A percentile compares a stretch with the other conserved stretches of the same genome.
phyloP scores from a whole-genome alignment of 352 stramenopile genomes.

The Phytophthora sansomeana region DNA sequence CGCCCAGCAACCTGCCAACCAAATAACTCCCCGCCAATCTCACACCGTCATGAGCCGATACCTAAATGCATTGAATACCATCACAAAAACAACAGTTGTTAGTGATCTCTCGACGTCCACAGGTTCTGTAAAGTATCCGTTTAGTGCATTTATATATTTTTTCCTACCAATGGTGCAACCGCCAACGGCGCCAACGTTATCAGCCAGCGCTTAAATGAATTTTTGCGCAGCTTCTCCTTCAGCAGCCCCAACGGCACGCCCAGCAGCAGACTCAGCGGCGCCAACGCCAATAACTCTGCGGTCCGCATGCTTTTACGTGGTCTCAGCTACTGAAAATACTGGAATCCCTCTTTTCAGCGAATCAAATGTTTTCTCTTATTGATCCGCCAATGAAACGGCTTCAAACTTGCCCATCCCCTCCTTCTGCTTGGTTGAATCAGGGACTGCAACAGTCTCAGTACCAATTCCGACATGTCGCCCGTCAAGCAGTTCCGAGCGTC shows the following conservation, averaged over 20 bases:
- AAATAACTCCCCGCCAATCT: constrained; percentile 41
- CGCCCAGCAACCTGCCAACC: constrained; percentile 52
- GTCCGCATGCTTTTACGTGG: constrained; percentile 14
- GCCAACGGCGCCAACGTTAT: constrained; percentile 50
- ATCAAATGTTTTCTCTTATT: constrained; percentile 17
- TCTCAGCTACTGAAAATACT: constrained; percentile 10
- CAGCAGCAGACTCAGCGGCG: constrained; percentile 48
- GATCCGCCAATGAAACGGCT: constrained; percentile 26
- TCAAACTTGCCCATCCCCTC: neutral
- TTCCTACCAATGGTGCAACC: constrained; percentile 51
- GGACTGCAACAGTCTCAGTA: neutral
- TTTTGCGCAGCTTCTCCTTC: constrained; percentile 57
- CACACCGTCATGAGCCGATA: constrained; percentile 43
- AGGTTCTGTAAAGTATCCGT: constrained; percentile 9
- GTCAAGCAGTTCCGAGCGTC: constrained; percentile 27
- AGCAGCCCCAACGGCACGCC: constrained; percentile 57
- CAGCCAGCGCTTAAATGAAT: constrained; percentile 54
- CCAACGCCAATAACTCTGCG: constrained; percentile 42
- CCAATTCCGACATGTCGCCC: constrained; percentile 20
- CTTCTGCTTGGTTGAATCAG: neutral
- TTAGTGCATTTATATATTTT: constrained; percentile 12
- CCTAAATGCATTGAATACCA: constrained; percentile 31
- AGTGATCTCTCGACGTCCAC: neutral
- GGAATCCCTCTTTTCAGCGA: constrained; percentile 31
- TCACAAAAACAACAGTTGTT: constrained; percentile 3